These are phyloP conservation scores for Yamagishiella unicocca DNA, from an alignment of 139 green algal genomes.

Conservation along the genomic window DNA sequence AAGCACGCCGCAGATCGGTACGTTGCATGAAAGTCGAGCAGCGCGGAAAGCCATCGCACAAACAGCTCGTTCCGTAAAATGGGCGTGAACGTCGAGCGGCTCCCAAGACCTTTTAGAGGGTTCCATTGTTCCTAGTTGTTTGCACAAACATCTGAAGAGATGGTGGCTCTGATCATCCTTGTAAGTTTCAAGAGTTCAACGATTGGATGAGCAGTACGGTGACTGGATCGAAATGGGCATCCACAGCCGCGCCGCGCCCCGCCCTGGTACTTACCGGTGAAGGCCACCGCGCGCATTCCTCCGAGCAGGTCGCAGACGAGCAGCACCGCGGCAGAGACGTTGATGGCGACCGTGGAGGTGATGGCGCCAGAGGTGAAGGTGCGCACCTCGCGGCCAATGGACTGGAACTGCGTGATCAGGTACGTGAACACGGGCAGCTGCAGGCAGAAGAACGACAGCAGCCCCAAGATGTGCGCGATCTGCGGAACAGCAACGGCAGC, in stretches of 20 bases:
- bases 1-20: too few species aligned
- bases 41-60: too few species aligned
- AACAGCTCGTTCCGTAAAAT: too few species aligned
- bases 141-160: too few species aligned
- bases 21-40: too few species aligned
- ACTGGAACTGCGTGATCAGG: slow-evolving; percentile 69
- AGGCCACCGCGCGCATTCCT: slow-evolving; percentile 64
- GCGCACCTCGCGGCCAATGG: slow-evolving; percentile 55
- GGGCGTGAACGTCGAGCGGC: too few species aligned
- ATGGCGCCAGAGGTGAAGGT: slow-evolving; percentile 59
- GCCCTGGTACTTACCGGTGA: slow-evolving; percentile 28
- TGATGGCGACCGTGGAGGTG: slow-evolving; percentile 49
- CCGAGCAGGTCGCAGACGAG: slow-evolving; percentile 59
- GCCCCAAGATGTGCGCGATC: slow-evolving; percentile 48
- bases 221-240: too few species aligned
- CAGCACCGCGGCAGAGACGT: slow-evolving; percentile 56
- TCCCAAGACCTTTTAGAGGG: too few species aligned
- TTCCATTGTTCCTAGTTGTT: too few species aligned
- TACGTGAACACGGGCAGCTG: slow-evolving; percentile 71
- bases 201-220: too few species aligned
- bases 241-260: neutral
- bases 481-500: slow-evolving; percentile 6
- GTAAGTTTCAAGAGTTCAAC: too few species aligned
- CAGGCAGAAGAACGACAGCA: slow-evolving; percentile 59
- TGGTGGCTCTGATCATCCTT: too few species aligned